Conservation (phyloP, 176 grass and related monocot species). For the Echinochloa phyllopogon region DNA sequence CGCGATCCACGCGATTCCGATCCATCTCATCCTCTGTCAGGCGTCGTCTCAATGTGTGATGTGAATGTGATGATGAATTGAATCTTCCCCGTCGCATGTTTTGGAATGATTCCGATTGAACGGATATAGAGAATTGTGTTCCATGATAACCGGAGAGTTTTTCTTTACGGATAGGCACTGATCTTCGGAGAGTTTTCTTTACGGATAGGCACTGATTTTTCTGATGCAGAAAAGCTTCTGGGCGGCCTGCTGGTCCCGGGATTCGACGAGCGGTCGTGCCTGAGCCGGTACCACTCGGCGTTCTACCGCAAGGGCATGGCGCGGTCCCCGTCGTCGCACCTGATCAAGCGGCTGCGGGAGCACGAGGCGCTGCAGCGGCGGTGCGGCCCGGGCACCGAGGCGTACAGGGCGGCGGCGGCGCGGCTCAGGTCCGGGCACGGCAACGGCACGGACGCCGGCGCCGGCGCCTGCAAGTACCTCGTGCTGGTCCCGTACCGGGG, state of each 20-base stretch:
- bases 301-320: conserved; percentile 48
- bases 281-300: conserved; percentile 54
- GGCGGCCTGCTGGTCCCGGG: conserved; percentile 65
- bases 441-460: neutral
- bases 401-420: conserved; percentile 47
- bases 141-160: neutral
- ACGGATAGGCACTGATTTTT: neutral
- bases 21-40: neutral
- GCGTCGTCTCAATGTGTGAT: neutral
- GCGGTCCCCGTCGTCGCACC: conserved; percentile 50
- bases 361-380: conserved; percentile 75
- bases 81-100: neutral
- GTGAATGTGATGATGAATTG: neutral
- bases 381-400: conserved; percentile 61
- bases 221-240: conserved; percentile 42
- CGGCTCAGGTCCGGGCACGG: conserved; percentile 27
- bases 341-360: conserved; percentile 58
- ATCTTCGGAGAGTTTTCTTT: neutral
- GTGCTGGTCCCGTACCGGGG: conserved; percentile 57
- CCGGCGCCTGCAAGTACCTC: conserved; percentile 59
- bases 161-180: neutral
- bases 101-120: neutral
- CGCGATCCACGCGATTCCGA: neutral
- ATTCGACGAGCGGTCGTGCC: conserved; percentile 50
- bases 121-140: neutral